A percentile compares a stretch with the other conserved stretches of the same genome.
phyloP scores from a whole-genome alignment of 306 rosid genomes.

The Acmispon strigosus region DNA sequence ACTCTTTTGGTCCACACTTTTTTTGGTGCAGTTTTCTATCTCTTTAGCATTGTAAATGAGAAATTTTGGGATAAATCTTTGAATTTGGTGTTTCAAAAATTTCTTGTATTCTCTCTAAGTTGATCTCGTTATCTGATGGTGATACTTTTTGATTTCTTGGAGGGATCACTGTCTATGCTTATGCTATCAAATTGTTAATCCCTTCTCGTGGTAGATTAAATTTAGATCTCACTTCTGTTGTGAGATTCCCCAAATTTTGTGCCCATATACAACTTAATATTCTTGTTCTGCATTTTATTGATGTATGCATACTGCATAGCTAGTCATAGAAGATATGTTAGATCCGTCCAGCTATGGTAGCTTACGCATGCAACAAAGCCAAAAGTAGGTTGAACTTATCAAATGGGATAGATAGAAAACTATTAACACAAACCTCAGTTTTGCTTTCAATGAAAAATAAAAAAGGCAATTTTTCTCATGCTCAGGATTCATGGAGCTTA shows the following conservation, averaged over 20 bases:
- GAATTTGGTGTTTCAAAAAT: neutral
- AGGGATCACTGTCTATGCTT: neutral
- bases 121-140: neutral
- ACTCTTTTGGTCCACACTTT: neutral
- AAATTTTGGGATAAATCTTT: neutral
- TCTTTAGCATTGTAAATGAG: neutral
- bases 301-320: neutral
- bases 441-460: neutral
- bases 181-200: neutral
- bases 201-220: neutral
- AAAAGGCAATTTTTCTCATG: neutral
- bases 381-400: neutral
- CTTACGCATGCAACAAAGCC: neutral
- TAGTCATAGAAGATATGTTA: neutral
- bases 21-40: neutral
- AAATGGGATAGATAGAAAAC: neutral
- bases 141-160: neutral
- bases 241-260: neutral
- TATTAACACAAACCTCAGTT: constrained; percentile 2
- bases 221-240: neutral
- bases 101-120: neutral
- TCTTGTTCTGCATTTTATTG: neutral
- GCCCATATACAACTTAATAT: neutral
- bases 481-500: neutral
- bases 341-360: neutral